These are phyloP conservation scores for Aspergillus affinis DNA, from an alignment of 495 filamentous ascomycete genomes.

Conservation along the genomic window DNA sequence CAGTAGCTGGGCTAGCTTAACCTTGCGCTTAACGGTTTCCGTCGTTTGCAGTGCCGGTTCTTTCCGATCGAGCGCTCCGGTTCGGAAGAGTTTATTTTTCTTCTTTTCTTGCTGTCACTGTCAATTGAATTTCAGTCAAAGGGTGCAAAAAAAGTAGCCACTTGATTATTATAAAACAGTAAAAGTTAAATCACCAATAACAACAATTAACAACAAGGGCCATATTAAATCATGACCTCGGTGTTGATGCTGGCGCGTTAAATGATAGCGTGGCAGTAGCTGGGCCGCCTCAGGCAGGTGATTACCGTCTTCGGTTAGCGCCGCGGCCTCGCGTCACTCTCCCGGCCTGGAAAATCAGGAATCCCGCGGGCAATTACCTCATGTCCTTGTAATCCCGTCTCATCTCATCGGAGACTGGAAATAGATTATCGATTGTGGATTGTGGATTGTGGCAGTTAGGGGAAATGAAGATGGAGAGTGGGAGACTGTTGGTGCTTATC, in stretches of 20 bases:
- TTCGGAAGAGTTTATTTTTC: background rate
- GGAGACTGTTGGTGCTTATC: background rate
- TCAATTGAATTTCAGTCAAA: too few species aligned
- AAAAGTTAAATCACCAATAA: too few species aligned
- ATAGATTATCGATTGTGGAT: background rate
- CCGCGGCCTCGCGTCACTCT: background rate
- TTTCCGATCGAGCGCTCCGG: constrained; percentile 1
- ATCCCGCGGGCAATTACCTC: background rate
- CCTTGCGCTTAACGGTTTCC: constrained; percentile 6
- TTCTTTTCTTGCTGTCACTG: background rate
- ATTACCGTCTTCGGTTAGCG: background rate
- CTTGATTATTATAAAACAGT: too few species aligned
- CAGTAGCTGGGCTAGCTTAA: constrained; percentile 3
- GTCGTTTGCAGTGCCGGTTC: background rate
- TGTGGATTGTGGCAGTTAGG: background rate
- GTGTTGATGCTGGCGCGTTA: background rate
- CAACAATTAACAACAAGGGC: too few species aligned
- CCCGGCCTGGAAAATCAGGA: background rate
- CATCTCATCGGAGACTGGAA: background rate
- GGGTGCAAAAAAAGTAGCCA: too few species aligned
- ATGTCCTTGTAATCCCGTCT: background rate
- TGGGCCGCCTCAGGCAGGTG: background rate
- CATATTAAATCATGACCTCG: background rate
- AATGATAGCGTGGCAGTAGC: background rate
- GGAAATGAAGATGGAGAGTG: background rate